Conservation (phyloP, 2,329 filamentous ascomycete species). For the Volutella citrinella region DNA sequence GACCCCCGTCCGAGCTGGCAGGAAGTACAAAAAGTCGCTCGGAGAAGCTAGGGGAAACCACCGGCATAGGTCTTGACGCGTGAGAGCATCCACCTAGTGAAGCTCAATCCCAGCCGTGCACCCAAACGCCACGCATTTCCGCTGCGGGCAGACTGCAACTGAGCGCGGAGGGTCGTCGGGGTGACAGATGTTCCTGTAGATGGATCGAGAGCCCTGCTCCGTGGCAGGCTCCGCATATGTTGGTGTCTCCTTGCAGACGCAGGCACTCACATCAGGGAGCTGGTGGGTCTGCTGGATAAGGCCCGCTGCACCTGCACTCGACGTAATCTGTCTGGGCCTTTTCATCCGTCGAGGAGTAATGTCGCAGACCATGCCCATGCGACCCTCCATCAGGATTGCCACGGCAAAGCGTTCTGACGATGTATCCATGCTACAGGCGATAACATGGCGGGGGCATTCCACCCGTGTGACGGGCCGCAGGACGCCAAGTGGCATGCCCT, state of each 20-base stretch:
- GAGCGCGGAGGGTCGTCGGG: conserved; percentile 62
- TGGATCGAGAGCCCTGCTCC: conserved; percentile 28
- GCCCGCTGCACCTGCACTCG: conserved; percentile 8
- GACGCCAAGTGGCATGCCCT: conserved; percentile 21
- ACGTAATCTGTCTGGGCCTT: conserved; percentile 9
- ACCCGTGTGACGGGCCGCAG: conserved; percentile 49
- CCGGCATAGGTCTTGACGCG: conserved; percentile 46
- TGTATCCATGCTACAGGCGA: conserved; percentile 62
- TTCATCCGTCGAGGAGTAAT: conserved; percentile 29
- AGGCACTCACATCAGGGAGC: no score
- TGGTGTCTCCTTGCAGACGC: conserved; percentile 23
- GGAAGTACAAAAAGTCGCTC: conserved; percentile 57
- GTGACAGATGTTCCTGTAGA: conserved; percentile 52
- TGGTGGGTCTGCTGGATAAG: conserved; percentile 4
- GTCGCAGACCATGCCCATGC: conserved; percentile 60
- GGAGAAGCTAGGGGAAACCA: conserved; percentile 55
- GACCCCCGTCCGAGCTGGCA: conserved; percentile 46
- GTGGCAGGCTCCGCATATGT: conserved; percentile 22
- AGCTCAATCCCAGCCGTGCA: conserved; percentile 61
- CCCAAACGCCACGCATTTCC: conserved; percentile 63
- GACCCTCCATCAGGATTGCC: conserved; percentile 57
- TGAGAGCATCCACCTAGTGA: conserved; percentile 52
- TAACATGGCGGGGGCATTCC: conserved; percentile 52
- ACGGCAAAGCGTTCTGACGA: conserved; percentile 52
- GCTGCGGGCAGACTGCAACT: conserved; percentile 62